Evolutionary conservation across 192 early-diverging fungal species (phyloP).

Genomic region (Coemansia guatemalensis): DNA sequence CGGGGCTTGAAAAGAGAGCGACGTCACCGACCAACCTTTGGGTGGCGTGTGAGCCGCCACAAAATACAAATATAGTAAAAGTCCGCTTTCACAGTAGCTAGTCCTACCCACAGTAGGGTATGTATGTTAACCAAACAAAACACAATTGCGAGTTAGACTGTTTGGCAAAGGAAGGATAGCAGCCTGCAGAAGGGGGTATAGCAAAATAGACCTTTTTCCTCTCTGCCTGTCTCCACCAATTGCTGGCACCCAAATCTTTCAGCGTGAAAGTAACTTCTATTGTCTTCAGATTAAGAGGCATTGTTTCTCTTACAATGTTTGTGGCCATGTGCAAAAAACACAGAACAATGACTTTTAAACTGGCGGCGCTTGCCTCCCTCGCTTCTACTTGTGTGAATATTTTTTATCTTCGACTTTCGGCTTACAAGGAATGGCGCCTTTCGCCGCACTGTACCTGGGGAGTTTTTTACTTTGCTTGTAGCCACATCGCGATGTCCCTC

Average conservation of each 20-base stretch:
- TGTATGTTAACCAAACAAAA: background rate
- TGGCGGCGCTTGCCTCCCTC: conserved; percentile 9
- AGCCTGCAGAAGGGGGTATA: background rate
- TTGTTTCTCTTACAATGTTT: conserved; percentile 4
- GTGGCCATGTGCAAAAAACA: background rate
- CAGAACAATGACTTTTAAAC: conserved; percentile 12
- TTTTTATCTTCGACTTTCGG: background rate
- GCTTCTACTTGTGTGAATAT: conserved; percentile 2
- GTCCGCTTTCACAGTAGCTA: conserved; percentile 1
- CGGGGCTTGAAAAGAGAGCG: background rate
- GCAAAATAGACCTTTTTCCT: background rate
- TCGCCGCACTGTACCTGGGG: background rate
- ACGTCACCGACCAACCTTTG: background rate
- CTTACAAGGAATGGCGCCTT: background rate
- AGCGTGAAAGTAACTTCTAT: conserved; percentile 1
- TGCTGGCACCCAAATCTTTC: background rate
- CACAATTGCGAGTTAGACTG: background rate
- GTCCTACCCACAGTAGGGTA: conserved; percentile 2
- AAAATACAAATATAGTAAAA: conserved; percentile 2
- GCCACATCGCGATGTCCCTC: background rate
- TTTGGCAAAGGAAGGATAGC: background rate
- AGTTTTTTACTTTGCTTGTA: background rate
- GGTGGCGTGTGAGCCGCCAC: conserved; percentile 26
- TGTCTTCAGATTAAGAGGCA: background rate
- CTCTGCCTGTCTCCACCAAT: background rate